These are phyloP conservation scores for Phialophora macrospora DNA, from an alignment of 2,329 filamentous ascomycete species.

Conservation along the genomic window DNA sequence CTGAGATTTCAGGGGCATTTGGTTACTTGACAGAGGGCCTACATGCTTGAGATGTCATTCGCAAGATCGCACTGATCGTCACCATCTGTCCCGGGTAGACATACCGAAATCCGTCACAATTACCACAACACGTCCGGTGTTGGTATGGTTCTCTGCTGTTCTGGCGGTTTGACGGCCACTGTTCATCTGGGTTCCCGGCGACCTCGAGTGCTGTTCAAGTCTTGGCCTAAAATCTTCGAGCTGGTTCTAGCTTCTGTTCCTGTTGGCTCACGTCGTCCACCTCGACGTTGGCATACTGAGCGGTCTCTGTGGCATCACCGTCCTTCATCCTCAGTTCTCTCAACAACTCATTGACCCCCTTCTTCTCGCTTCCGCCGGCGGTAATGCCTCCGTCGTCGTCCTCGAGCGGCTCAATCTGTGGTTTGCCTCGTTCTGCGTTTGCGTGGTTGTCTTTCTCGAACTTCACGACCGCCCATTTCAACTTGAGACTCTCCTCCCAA, in stretches of 20 bases:
- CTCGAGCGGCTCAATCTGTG: slow-evolving; percentile 17
- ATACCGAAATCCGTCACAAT: too few species aligned
- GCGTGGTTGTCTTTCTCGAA: slow-evolving; percentile 27
- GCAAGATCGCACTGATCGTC: too few species aligned
- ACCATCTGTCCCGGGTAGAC: too few species aligned
- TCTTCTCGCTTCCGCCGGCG: slow-evolving; percentile 6
- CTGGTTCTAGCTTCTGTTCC: background rate
- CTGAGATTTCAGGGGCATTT: too few species aligned
- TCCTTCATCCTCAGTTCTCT: slow-evolving; percentile 30
- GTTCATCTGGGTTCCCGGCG: background rate
- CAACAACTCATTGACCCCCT: slow-evolving; percentile 34
- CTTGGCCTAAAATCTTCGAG: background rate
- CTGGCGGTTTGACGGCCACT: background rate
- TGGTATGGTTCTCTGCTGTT: background rate
- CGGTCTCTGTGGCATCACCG: slow-evolving; percentile 6
- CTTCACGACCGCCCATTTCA: slow-evolving; percentile 35
- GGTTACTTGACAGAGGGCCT: too few species aligned
- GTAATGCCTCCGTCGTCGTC: slow-evolving; percentile 11
- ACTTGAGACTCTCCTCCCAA: slow-evolving; percentile 29
- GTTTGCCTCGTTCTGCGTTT: background rate
- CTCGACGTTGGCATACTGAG: background rate
- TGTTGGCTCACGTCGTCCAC: background rate
- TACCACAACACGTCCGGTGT: background rate
- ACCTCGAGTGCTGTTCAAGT: too few species aligned
- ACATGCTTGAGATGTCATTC: too few species aligned